Evolutionary conservation across 371 early-diverging fungal species (phyloP), one percentile per base, ranked within the genome.

Genomic region (Haplosporangium sp.): DNA sequence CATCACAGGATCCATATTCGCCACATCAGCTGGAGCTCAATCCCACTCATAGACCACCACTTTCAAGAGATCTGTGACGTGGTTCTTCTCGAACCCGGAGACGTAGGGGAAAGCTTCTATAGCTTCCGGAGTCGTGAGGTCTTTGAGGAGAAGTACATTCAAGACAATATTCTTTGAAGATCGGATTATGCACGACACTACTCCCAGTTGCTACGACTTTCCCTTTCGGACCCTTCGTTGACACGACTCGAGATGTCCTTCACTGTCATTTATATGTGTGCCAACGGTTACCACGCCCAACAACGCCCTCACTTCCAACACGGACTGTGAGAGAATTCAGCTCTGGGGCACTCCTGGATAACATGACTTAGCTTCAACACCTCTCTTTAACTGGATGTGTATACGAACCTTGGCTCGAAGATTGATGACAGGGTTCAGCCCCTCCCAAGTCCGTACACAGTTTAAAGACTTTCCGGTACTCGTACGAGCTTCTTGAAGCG

Each of bases 241-340:
- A 43, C 43, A 10, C n/a, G 58, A 43, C 58, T 57, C 18, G 58
- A 57, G 21, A 20, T 57, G 43, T 10, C 16, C 20, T 57, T 57
- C 43, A 42, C 43, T 12, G n/a, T 20, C 21, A 23, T 53, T 29
- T 29, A 29, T 29, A 29, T 53, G 5, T 20, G 14, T 40, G 11
- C 21, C 43, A 41, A 10, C 20, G 2, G 6, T 11, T 41, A 43
- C 2, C 16, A 18, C 11, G n/a, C n/a, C n/a, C n/a, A n/a, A n/a
- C n/a, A n/a, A n/a, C n/a, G n/a, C n/a, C n/a, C n/a, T n/a, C n/a
- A n/a, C n/a, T n/a, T 2, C 20, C 40, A 6, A 20, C 8, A 11
- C 13, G 10, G 58, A 20, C 20, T 21, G 41, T 21, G 58, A 57
- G 21, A 6, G 8, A 20, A 20, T 57, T 12, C 40, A 57, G 20